Percentiles rank a stretch among this genome's conserved stretches.
phyloP scores from a whole-genome alignment of 2,329 filamentous ascomycete genomes.

The Hymenoscyphus fraxineus region DNA sequence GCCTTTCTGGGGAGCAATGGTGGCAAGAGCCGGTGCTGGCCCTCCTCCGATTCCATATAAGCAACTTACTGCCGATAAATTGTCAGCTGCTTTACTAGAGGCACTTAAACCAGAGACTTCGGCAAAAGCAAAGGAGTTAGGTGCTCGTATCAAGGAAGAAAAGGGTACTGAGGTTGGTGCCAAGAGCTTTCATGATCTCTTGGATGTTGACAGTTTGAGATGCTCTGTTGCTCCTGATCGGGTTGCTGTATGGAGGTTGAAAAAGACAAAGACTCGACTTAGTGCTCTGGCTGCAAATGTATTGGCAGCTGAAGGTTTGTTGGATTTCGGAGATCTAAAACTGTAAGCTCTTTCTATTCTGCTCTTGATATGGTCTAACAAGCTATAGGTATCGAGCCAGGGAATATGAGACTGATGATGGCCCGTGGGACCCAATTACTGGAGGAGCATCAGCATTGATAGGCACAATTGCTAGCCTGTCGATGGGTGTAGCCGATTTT shows the following conservation, averaged over 20 bases:
- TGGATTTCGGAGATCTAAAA: conserved; percentile 70
- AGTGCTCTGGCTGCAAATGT: conserved; percentile 71
- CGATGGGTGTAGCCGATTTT: conserved; percentile 77
- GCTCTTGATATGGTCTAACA: conserved; percentile 7
- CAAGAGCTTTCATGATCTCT: conserved; percentile 66
- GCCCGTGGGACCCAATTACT: conserved; percentile 75
- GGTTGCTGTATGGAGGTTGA: conserved; percentile 71
- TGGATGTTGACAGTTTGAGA: conserved; percentile 62
- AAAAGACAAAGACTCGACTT: conserved; percentile 61
- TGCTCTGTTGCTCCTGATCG: conserved; percentile 66
- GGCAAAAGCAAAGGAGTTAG: conserved; percentile 47
- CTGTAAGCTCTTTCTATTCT: conserved; percentile 48
- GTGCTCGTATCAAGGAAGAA: conserved; percentile 63
- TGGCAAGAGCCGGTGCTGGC: conserved; percentile 67
- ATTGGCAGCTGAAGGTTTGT: conserved; percentile 58
- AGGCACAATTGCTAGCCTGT: conserved; percentile 76
- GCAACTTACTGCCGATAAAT: conserved; percentile 59
- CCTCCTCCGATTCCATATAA: conserved; percentile 67
- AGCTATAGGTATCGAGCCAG: conserved; percentile 44
- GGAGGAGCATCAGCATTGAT: conserved; percentile 74
- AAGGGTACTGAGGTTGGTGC: conserved; percentile 59
- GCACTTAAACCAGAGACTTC: conserved; percentile 59
- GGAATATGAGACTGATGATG: conserved; percentile 75
- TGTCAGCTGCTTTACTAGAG: conserved; percentile 60
- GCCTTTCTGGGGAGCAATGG: conserved; percentile 78